A percentile compares a stretch with the other conserved stretches of the same genome.
Conservation (phyloP, 2,329 filamentous ascomycete genomes). For the Sclerotinia nivalis region DNA sequence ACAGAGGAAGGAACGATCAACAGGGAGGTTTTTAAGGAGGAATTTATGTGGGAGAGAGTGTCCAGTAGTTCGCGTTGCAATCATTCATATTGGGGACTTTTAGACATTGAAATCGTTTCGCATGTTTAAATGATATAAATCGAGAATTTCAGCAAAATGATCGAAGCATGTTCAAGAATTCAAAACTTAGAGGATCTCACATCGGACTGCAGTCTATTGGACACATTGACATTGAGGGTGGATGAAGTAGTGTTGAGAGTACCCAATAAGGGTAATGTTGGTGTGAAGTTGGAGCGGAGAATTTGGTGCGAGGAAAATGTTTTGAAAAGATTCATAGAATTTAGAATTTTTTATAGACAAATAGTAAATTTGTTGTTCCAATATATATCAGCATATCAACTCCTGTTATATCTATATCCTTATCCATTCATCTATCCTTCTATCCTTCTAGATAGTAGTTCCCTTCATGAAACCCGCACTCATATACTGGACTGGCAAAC, state of each 20-base stretch:
- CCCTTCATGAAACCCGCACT: conserved; percentile 33
- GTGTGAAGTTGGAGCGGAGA: background rate
- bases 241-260: accelerated
- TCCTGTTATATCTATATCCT: background rate
- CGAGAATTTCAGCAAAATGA: no score
- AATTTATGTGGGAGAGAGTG: no score
- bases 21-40: no score
- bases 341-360: background rate
- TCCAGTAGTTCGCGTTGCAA: no score
- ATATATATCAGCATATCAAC: background rate
- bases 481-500: conserved; percentile 55
- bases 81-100: no score
- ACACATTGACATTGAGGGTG: no score
- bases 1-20: background rate
- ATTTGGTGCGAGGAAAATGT: background rate
- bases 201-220: no score
- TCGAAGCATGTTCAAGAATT: no score
- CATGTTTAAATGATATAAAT: no score
- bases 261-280: no score
- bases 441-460: conserved; percentile 31
- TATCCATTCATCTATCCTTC: background rate
- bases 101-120: no score
- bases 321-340: background rate
- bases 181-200: no score
- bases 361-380: background rate